Base-by-base conservation (phyloP, 2,329 filamentous ascomycete species). In the Phaeosphaeriaceae sp. region DNA sequence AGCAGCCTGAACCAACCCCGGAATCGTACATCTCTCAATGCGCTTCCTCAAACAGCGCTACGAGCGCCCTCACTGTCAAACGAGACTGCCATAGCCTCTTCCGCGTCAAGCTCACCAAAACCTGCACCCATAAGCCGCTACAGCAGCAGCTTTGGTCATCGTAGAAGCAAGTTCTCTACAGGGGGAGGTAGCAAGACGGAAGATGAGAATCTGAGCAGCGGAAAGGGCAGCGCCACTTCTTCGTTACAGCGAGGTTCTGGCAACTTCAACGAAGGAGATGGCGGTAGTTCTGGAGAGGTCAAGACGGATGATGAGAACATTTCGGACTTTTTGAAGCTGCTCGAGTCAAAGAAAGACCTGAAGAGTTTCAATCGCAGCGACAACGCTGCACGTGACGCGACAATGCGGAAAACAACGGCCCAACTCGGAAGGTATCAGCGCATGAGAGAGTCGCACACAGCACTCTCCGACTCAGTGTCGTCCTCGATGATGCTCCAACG, bases 81-180 rank as follows among this genome's bases (percentile, higher is more conserved):
- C 46, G 85, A 88, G 20, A 82, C 81, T 51, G 78, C 82, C 0
- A 79, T 85, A 49, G 81, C 88, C 8, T 85, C 84, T 29, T 86
- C 90, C 6, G 77, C 84, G 46, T 86, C 87, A 5, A 85, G 88
- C 46, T 96, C 92, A 6, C 92, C 93, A 2, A 89, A 88, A 54
- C 90, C 90, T 4, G 81, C 85, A 7, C 85, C 88, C 0, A 86
- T 89, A n/a, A 87, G 86, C 52, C 86, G 90, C 38, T 97, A 95
- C 70, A 96, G 91, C 72, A 97, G 93, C 73, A 96, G 92, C 66
- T 99, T 99, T 66, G 89, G 88, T 6, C 91, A 96, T 69, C 85
- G 94, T 37, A 85, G 90, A 46, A 87, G 84, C 21, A 85, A 92
- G 36, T 84, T 87, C 18, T 95, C 92, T 0, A 88, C 88, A 48